Conservation (phyloP, 2,329 filamentous ascomycete genomes). For the Hypoxylon sp. region DNA sequence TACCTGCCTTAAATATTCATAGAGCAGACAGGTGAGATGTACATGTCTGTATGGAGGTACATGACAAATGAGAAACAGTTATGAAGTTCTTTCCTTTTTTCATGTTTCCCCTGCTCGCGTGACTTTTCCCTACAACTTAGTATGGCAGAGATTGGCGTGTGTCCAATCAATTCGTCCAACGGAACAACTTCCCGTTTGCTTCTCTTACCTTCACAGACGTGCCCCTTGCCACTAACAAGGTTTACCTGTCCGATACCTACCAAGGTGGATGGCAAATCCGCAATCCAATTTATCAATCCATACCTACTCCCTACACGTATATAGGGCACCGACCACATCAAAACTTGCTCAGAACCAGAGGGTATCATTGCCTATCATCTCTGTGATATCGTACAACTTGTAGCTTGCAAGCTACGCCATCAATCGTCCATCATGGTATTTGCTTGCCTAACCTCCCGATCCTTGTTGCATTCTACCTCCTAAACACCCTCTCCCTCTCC, state of each 20-base stretch:
- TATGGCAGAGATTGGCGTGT: constrained; percentile 37
- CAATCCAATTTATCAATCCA: background rate
- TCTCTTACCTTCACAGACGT: background rate
- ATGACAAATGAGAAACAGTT: constrained; percentile 1
- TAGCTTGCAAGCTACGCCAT: constrained; percentile 43
- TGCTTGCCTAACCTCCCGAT: constrained; percentile 30
- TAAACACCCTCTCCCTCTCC: constrained; percentile 9
- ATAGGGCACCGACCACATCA: constrained; percentile 7
- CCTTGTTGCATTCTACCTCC: constrained; percentile 43
- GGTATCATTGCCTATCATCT: constrained; percentile 51
- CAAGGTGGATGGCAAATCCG: constrained; percentile 1
- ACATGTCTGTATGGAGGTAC: background rate
- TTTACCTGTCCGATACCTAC: background rate
- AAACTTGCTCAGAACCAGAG: constrained; percentile 45
- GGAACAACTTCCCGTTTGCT: constrained; percentile 6
- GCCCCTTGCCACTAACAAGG: background rate
- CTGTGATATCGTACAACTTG: constrained; percentile 47
- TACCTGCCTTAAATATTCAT: background rate
- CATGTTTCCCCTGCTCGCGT: constrained; percentile 31
- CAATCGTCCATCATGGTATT: constrained; percentile 46
- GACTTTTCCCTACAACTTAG: constrained; percentile 29
- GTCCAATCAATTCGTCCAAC: constrained; percentile 19
- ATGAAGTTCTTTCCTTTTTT: constrained; percentile 24
- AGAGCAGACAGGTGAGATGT: background rate
- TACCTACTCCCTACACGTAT: background rate